These are phyloP conservation scores for Borealophlyctis nickersoniae DNA, from an alignment of 192 early-diverging fungal species.

Conservation along the genomic window DNA sequence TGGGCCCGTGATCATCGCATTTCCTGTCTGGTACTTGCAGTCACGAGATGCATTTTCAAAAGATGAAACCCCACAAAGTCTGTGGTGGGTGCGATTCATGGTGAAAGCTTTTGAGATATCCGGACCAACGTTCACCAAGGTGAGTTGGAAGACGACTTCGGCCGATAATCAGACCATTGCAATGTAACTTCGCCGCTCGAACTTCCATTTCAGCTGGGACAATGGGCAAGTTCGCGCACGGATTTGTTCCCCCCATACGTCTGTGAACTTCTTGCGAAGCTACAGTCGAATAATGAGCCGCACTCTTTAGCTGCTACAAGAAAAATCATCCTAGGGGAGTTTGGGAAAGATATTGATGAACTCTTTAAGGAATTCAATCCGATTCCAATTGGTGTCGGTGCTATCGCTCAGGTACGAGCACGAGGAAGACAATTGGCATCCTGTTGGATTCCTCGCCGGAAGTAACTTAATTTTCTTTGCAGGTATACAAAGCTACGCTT, in stretches of 20 bases:
- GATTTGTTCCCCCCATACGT: conserved; percentile 80
- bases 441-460: too few relatives aligned
- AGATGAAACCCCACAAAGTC: conserved; percentile 1
- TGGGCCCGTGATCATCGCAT: conserved; percentile 27
- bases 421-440: too few relatives aligned
- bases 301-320: conserved; percentile 73
- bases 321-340: conserved; percentile 54
- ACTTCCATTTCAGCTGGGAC: conserved; percentile 57
- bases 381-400: conserved; percentile 83
- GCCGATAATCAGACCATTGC: too few relatives aligned
- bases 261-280: conserved; percentile 67
- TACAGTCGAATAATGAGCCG: conserved; percentile 78
- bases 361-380: conserved; percentile 77
- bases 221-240: conserved; percentile 90
- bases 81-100: conserved; percentile 86
- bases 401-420: conserved; percentile 83
- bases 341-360: conserved; percentile 65
- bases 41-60: conserved; percentile 1
- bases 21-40: conserved; percentile 27
- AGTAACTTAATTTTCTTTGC: too few relatives aligned
- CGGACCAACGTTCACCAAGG: conserved; percentile 96
- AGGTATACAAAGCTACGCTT: conserved; percentile 19
- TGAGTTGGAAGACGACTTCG: too few relatives aligned
- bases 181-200: too few relatives aligned
- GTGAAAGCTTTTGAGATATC: conserved; percentile 77